Base-by-base conservation (phyloP, 192 early-diverging fungal species). In the Glomus cerebriforme region DNA sequence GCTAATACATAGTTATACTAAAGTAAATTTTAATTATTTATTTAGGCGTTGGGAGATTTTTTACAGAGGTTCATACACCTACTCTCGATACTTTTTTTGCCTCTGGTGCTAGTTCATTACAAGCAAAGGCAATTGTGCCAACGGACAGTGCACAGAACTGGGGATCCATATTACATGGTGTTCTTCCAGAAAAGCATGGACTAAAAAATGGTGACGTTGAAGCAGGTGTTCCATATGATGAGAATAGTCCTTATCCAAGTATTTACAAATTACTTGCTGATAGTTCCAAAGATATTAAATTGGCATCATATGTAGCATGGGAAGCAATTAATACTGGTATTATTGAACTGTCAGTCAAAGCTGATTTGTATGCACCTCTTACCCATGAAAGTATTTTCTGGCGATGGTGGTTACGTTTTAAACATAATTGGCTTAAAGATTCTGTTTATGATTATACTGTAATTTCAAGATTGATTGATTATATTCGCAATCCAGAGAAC, bases 301-400 rank as follows among this genome's bases (percentile, higher is more conserved):
- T 47, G 34, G 63, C 75, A 66, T 66, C 62, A 7, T 66, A 47
- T 66, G 75, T 66, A 27, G 60, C 75, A 9, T 77, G 75, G 75
- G 60, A 63, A 32, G 4, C 75, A 64, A 39, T 77, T 24, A 77
- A 77, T 35, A 77, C 75, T 19, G 75, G 75, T n/a, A 77, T 77
- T 10, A 66, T 77, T 22, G 75, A 77, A 49, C 32, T 63, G 2
- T 77, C 75, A 19, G 24, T 77, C 1, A 45, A 63, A 66, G 29
- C 17, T 26, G 62, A 31, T n/a, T 49, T 47, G 19, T 66, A 66
- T 47, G 27, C 75, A 4, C 63, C 63, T 10, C 75, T 49, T 10
- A 66, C 34, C 10, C 43, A 63, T 49, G 75, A 77, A 31, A 45
- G 17, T 66, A 2, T 0, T n/a, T 67, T 43, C 15, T 22, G 24